phyloP scores from a whole-genome alignment of 1,284 basidiomycete genomes.

The Trichosporon faecale region DNA sequence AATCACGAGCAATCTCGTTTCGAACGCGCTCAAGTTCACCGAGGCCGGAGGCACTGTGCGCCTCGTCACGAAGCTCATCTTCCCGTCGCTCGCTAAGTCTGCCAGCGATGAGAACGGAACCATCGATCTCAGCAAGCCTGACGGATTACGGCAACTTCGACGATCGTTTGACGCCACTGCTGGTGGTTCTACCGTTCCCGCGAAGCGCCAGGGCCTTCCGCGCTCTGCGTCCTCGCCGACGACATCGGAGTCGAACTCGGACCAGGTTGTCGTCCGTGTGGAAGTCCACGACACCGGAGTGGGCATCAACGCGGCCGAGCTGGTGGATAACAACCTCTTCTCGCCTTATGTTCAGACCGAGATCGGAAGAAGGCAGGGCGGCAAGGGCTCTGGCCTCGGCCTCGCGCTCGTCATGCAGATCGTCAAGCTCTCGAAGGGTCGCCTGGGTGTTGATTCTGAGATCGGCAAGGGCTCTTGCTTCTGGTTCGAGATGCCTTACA shows the following conservation, averaged over 20 bases:
- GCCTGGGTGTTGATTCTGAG: constrained; percentile 60
- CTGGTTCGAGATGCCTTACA: constrained; percentile 31
- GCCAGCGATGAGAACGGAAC: not conserved
- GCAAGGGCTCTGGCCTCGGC: constrained; percentile 84
- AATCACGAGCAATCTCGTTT: constrained; percentile 58
- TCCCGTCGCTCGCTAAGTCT: constrained; percentile 23
- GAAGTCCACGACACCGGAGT: constrained; percentile 77
- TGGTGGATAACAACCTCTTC: constrained; percentile 58
- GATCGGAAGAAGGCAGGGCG: constrained; percentile 71
- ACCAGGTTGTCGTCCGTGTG: constrained; percentile 61
- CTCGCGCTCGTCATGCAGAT: constrained; percentile 85
- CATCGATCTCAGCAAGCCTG: not conserved
- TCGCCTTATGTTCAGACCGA: constrained; percentile 54
- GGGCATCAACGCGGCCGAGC: constrained; percentile 68
- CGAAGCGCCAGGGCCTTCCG: not conserved
- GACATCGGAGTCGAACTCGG: not conserved
- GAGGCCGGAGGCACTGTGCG: constrained; percentile 54
- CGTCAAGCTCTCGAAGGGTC: constrained; percentile 74
- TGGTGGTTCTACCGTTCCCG: not conserved
- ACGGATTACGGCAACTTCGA: not conserved
- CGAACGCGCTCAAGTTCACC: constrained; percentile 61
- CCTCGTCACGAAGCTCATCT: constrained; percentile 48
- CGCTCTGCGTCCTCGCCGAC: not conserved
- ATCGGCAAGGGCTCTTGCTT: constrained; percentile 47
- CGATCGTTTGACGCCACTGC: not conserved